A percentile compares a stretch with the other conserved stretches of the same genome.
Conservation (phyloP, 2,329 filamentous ascomycete species). For the Pseudogymnoascus pannorum region DNA sequence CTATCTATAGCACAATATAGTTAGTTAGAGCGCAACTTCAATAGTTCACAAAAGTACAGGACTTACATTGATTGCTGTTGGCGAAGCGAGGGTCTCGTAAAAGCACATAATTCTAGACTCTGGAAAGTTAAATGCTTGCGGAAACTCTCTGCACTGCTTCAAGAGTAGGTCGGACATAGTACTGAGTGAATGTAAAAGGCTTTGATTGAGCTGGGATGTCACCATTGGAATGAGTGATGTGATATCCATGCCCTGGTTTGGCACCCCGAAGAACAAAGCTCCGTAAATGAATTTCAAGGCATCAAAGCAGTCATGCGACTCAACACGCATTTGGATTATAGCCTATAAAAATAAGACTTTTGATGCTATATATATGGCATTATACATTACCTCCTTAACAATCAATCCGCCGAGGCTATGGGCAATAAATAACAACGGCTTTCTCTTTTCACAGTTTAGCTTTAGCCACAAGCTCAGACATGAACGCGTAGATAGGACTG, state of each 20-base stretch:
- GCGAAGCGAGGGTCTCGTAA: slow-evolving; percentile 23
- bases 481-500: not conserved
- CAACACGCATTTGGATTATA: slow-evolving; percentile 6
- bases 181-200: not conserved
- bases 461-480: not conserved
- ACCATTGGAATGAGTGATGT: slow-evolving; percentile 19
- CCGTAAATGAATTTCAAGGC: slow-evolving; percentile 14
- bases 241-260: slow-evolving; percentile 20
- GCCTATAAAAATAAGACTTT: not conserved
- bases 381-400: slow-evolving; percentile 14
- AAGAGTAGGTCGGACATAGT: not conserved
- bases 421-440: slow-evolving; percentile 12
- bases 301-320: not conserved
- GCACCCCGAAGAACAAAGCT: slow-evolving; percentile 20
- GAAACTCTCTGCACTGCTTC: not conserved
- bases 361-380: not conserved
- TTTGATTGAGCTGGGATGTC: slow-evolving; percentile 10
- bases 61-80: slow-evolving; percentile 16
- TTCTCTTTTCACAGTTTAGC: not conserved
- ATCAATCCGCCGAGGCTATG: slow-evolving; percentile 18
- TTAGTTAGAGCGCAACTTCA: not conserved
- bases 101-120: slow-evolving; percentile 22
- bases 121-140: not conserved
- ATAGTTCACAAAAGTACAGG: not conserved
- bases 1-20: not conserved